A percentile compares a stretch with the other conserved stretches of the same genome.
Conservation (phyloP, 805 yeast genomes). For the Grigorovia yakushimaensis region DNA sequence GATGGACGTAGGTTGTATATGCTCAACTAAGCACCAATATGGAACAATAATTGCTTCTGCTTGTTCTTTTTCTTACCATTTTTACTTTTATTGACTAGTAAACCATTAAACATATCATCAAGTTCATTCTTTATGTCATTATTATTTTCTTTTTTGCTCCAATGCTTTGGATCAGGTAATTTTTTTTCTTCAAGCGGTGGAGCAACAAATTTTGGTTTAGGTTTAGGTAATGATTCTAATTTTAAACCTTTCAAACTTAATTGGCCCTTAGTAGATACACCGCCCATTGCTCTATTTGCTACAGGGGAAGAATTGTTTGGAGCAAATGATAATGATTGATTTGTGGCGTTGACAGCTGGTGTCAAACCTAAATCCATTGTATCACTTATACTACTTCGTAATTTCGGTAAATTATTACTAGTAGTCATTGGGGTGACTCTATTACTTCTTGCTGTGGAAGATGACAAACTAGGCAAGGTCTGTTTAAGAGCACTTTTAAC, state of each 20-base stretch:
- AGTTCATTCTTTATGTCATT: constrained; percentile 1
- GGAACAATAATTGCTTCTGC: constrained; percentile 45
- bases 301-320: constrained; percentile 7
- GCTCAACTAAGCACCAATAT: constrained; percentile 37
- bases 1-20: too few species aligned
- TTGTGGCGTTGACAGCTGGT: neutral
- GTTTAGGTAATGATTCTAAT: constrained; percentile 41
- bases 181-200: constrained; percentile 49
- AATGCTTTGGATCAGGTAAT: constrained; percentile 29
- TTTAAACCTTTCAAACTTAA: constrained; percentile 10
- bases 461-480: neutral
- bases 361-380: neutral
- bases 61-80: constrained; percentile 30
- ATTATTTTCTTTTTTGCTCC: constrained; percentile 21
- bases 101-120: constrained; percentile 8
- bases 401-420: constrained; percentile 11
- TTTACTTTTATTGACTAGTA: constrained; percentile 5
- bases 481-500: constrained; percentile 1
- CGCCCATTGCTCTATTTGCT: neutral
- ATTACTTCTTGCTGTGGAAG: constrained; percentile 10
- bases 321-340: constrained; percentile 8
- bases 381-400: neutral
- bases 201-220: constrained; percentile 27
- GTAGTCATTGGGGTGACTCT: constrained; percentile 9
- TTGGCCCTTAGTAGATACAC: neutral